phyloP scores from a whole-genome alignment of 2,329 filamentous ascomycete species.

The Phoma herbarum region DNA sequence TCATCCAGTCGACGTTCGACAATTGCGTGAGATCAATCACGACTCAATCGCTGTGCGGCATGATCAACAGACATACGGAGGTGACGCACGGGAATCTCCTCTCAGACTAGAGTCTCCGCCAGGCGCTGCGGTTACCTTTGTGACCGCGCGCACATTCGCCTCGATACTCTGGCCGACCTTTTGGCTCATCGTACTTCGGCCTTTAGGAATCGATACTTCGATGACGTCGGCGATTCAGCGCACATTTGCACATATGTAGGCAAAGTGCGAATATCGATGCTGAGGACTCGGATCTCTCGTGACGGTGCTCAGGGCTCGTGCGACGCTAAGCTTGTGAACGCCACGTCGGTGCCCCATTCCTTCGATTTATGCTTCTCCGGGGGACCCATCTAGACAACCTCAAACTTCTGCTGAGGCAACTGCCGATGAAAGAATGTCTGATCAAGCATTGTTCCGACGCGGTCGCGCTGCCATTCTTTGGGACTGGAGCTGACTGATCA shows the following conservation, averaged over 20 bases:
- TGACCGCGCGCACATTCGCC: not conserved
- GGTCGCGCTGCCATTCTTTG: not conserved
- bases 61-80: too few species aligned
- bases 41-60: too few species aligned
- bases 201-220: not conserved
- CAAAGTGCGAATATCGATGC: not conserved
- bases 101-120: too few species aligned
- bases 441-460: not conserved
- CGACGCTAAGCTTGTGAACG: constrained; percentile 3
- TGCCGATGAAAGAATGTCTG: not conserved
- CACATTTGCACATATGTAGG: too few species aligned
- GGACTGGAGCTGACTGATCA: not conserved
- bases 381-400: not conserved
- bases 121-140: too few species aligned
- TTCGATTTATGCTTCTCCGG: not conserved
- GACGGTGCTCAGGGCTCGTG: not conserved
- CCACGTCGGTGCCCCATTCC: constrained; percentile 1
- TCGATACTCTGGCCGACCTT: not conserved
- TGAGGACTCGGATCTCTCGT: not conserved
- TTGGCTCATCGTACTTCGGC: not conserved
- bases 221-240: too few species aligned
- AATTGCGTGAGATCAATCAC: not conserved
- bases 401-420: not conserved
- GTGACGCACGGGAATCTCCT: not conserved
- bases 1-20: not conserved